Conservation (phyloP, 768 basidiomycete genomes). For the Tricholoma sp. region DNA sequence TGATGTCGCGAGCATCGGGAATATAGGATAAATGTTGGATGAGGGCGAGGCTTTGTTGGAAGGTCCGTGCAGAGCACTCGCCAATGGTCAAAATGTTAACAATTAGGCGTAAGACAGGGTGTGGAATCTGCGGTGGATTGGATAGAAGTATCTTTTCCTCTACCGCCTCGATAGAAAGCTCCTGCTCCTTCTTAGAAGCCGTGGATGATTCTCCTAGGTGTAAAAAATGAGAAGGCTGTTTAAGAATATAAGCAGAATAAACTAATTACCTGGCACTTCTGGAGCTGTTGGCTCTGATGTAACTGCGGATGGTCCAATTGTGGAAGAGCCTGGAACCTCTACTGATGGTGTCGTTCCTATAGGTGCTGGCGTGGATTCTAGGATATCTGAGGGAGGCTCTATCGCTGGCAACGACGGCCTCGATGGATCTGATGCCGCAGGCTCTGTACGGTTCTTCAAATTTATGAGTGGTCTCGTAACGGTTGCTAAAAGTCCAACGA, state of each 20-base stretch:
- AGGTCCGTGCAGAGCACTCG: slow-evolving; percentile 95
- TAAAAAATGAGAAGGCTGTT: neutral
- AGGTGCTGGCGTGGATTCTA: neutral
- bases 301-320: neutral
- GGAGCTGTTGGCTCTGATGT: neutral
- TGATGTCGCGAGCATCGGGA: slow-evolving; percentile 82
- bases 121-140: slow-evolving; percentile 80
- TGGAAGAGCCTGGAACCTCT: neutral
- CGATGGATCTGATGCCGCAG: slow-evolving; percentile 16
- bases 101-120: slow-evolving; percentile 79
- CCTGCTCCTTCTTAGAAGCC: slow-evolving; percentile 15
- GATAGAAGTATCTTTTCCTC: slow-evolving; percentile 55
- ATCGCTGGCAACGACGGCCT: slow-evolving; percentile 5
- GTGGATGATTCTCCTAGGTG: slow-evolving; percentile 2
- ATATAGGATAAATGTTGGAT: slow-evolving; percentile 91
- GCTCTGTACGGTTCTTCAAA: slow-evolving; percentile 49
- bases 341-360: slow-evolving; percentile 2
- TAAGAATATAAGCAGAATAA: neutral
- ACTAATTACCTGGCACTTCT: slow-evolving; percentile 1
- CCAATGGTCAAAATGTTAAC: slow-evolving; percentile 97
- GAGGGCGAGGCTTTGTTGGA: slow-evolving; percentile 86
- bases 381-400: neutral
- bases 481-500: slow-evolving; percentile 81
- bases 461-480: slow-evolving; percentile 80
- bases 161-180: slow-evolving; percentile 27